Conservation (phyloP, 441 rosid species). For the Pelargonium cotyledonis region DNA sequence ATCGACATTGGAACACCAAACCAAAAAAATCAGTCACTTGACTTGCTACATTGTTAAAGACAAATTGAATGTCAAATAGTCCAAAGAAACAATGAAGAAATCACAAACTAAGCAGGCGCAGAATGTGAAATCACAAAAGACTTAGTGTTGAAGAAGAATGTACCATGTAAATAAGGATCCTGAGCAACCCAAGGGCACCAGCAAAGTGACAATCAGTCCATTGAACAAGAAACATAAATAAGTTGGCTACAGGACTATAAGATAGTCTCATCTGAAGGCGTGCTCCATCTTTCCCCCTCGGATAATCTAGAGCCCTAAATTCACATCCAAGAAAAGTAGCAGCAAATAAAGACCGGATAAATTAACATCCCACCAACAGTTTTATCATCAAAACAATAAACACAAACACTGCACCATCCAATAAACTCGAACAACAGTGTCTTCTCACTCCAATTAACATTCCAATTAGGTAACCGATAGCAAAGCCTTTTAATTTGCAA, state of each 20-base stretch:
- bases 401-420: neutral
- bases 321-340: no score
- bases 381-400: neutral
- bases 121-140: no score
- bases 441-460: neutral
- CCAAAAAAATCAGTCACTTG: neutral
- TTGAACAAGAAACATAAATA: slow-evolving; percentile 81
- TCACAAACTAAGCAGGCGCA: neutral
- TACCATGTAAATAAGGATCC: slow-evolving; percentile 83
- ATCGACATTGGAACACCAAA: slow-evolving; percentile 11
- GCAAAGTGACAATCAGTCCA: slow-evolving; percentile 94
- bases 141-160: neutral
- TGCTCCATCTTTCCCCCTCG: slow-evolving; percentile 70
- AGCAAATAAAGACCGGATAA: no score
- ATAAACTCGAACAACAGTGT: neutral
- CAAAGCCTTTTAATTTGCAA: neutral
- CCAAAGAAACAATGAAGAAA: neutral
- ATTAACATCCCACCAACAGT: neutral
- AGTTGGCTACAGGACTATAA: slow-evolving; percentile 79
- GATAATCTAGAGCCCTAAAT: slow-evolving; percentile 22
- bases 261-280: slow-evolving; percentile 92
- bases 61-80: neutral
- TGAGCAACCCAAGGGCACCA: slow-evolving; percentile 76
- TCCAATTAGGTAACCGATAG: neutral
- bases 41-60: neutral